Base-by-base conservation (phyloP, 116 monocot species). In the Trichopus zeylanicus region DNA sequence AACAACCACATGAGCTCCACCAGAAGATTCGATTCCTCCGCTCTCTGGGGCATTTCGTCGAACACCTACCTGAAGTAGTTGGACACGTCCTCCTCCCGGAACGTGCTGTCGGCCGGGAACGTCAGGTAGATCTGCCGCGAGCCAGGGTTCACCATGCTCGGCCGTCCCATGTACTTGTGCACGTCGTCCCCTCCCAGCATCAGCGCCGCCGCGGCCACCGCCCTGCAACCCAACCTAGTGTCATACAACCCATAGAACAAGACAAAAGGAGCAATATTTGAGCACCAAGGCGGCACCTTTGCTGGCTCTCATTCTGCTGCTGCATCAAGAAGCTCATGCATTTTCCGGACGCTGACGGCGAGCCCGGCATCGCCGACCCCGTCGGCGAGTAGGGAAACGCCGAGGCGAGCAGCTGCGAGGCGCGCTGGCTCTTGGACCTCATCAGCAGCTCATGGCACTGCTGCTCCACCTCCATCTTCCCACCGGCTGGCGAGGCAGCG, bases 121-220 rank as follows among this genome's bases (percentile, higher is more conserved):
- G 88, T 88, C 39, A 88, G 57, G 60, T 88, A 88, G 67, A 88
- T 88, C 71, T 88, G 88, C 60, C 88, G 59, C 10, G 84, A 83
- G 8, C 71, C 77, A 0, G 80, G 84, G 46, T 88, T 88, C 68
- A 69, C 73, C 57, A 78, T 55, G 28, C 74, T 53, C 4, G 78
- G 56, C 3, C 66, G 51, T 11, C 53, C 65, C 34, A 76, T 66
- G 51, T 76, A 80, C 55, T 74, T 76, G 3, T 64, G 64, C 1
- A 46, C 33, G 2, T 75, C 70, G 31, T 65, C 76, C 12, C 62
- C 58, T 2, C 67, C 60, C 12, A 65, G 55, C 70, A 76, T 64
- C 27, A 70, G 32, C 5, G 70, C 70, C 25, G 70, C 76, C 34
- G 76, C 70, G 9, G 62, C 49, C 22, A 22, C 49, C 49, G 22